phyloP scores from a whole-genome alignment of 1,284 basidiomycete species.

The Erythrobasidium hasegawianum region DNA sequence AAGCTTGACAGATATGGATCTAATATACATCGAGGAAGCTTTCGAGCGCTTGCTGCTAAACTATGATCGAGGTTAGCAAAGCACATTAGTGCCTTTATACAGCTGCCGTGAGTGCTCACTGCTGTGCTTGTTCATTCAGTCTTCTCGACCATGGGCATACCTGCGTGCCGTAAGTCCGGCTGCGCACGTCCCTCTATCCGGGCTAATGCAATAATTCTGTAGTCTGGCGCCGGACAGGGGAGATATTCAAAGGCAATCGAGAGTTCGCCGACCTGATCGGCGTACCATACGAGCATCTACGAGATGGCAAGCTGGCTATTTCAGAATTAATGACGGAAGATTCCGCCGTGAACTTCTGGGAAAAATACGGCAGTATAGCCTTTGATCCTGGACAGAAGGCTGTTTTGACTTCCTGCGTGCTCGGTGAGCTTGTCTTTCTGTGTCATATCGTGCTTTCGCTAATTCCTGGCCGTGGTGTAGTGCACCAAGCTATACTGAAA shows the following conservation, averaged over 20 bases:
- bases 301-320: slow-evolving; percentile 82
- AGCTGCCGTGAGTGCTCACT: no score
- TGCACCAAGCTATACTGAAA: slow-evolving; percentile 40
- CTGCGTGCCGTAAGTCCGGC: slow-evolving; percentile 70
- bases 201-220: no score
- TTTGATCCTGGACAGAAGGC: slow-evolving; percentile 79
- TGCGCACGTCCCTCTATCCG: no score
- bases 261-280: slow-evolving; percentile 76
- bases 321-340: slow-evolving; percentile 71
- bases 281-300: slow-evolving; percentile 50
- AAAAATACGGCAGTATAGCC: slow-evolving; percentile 89
- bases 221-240: slow-evolving; percentile 90
- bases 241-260: slow-evolving; percentile 96
- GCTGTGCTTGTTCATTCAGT: slow-evolving; percentile 13
- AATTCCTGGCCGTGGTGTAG: no score
- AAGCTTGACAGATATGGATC: slow-evolving; percentile 84
- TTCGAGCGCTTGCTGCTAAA: slow-evolving; percentile 92
- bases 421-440: no score
- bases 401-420: slow-evolving; percentile 85
- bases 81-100: no score
- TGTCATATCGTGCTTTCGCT: no score
- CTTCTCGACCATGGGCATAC: slow-evolving; percentile 76
- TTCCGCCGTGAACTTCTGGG: slow-evolving; percentile 95
- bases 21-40: slow-evolving; percentile 96
- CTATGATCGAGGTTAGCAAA: slow-evolving; percentile 76